A percentile compares a stretch with the other conserved stretches of the same genome.
phyloP scores from a whole-genome alignment of 179 eudicot genomes.

The Spergularia azorica region DNA sequence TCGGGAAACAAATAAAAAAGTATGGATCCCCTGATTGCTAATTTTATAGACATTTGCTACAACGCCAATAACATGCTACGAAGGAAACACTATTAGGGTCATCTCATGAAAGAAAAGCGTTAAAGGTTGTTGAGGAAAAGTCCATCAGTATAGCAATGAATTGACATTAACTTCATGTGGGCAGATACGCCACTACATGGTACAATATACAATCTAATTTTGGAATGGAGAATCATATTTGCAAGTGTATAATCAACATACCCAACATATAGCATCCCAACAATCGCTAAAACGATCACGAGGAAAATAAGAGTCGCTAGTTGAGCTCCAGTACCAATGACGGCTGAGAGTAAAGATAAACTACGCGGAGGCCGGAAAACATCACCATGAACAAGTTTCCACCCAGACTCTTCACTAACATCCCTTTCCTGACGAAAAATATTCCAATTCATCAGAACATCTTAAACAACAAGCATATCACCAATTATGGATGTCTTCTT shows the following conservation, averaged over 20 bases:
- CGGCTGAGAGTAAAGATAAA: conserved; percentile 72
- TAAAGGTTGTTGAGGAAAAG: too few species aligned
- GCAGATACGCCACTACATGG: too few species aligned
- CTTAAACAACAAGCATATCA: too few species aligned
- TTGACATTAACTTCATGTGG: too few species aligned
- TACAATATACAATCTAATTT: neutral
- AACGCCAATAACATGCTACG: too few species aligned
- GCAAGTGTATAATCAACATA: conserved; percentile 35
- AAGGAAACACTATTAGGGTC: too few species aligned
- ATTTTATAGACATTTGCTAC: too few species aligned
- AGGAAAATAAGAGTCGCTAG: conserved; percentile 78
- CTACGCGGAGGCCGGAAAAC: conserved; percentile 83
- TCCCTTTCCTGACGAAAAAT: conserved; percentile 72
- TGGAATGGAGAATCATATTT: neutral
- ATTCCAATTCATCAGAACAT: conserved; percentile 13
- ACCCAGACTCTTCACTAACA: conserved; percentile 91
- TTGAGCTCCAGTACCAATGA: conserved; percentile 95
- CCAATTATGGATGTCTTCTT: neutral
- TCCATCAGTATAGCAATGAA: too few species aligned
- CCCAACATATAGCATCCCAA: conserved; percentile 88
- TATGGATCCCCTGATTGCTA: too few species aligned
- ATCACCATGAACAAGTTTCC: conserved; percentile 98
- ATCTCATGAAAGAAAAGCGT: too few species aligned
- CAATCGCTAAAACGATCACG: conserved; percentile 79
- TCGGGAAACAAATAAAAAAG: too few species aligned